These are phyloP conservation scores for Borovskyia barvae DNA, from an alignment of 208 protist genomes.

Conservation along the genomic window DNA sequence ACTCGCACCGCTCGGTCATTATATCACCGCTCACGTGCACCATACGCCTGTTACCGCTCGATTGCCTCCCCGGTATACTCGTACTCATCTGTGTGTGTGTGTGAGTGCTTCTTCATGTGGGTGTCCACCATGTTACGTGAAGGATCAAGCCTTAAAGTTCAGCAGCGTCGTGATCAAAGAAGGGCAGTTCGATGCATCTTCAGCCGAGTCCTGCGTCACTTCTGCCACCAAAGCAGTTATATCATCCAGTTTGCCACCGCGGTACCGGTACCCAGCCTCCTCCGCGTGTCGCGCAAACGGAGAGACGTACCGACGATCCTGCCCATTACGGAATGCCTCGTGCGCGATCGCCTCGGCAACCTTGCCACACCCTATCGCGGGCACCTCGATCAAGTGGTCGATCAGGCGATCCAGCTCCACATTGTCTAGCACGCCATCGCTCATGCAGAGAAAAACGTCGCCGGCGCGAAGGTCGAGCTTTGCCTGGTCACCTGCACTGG, in stretches of 20 bases:
- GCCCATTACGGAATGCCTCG: conserved; percentile 51
- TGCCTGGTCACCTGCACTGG: conserved; percentile 54
- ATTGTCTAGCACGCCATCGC: conserved; percentile 86
- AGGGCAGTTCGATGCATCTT: conserved; percentile 28
- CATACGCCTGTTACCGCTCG: too few species aligned
- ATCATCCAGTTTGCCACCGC: conserved; percentile 85
- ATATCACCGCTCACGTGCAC: too few species aligned
- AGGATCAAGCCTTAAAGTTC: conserved; percentile 7
- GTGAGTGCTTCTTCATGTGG: too few species aligned
- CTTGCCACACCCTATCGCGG: conserved; percentile 40
- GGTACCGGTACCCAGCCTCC: conserved; percentile 57
- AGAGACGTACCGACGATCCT: conserved; percentile 53
- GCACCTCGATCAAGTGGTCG: conserved; percentile 37
- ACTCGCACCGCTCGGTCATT: too few species aligned
- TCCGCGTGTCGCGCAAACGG: conserved; percentile 78
- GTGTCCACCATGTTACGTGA: too few species aligned
- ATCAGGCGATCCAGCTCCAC: conserved; percentile 67
- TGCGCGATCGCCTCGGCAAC: conserved; percentile 62
- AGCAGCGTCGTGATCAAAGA: conserved; percentile 61
- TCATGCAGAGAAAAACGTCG: conserved; percentile 77
- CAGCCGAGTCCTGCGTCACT: conserved; percentile 38
- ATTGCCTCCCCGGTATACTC: too few species aligned
- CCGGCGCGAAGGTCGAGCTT: conserved; percentile 58
- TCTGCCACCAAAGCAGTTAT: conserved; percentile 80
- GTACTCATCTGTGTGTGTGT: too few species aligned